Evolutionary conservation across 441 rosid genomes (phyloP).

Genomic region (Syzygium malaccense): DNA sequence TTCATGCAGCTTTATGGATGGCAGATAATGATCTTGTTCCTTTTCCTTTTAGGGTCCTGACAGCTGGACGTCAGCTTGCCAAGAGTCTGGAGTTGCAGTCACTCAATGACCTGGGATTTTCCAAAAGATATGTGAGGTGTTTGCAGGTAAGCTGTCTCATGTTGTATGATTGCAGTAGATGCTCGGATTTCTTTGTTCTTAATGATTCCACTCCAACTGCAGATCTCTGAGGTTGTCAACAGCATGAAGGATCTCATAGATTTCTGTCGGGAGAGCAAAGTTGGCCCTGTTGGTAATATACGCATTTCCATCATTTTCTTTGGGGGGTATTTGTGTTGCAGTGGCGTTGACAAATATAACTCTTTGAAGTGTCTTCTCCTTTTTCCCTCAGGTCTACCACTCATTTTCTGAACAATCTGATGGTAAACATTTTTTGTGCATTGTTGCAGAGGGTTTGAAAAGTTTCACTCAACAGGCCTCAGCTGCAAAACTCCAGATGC

Average conservation of each 20-base stretch:
- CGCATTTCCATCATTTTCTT: not conserved
- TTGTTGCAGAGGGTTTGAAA: conserved; percentile 80
- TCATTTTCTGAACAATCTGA: not conserved
- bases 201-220: conserved; percentile 5
- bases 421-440: not conserved
- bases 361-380: not conserved
- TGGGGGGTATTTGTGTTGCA: not conserved
- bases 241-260: conserved; percentile 98
- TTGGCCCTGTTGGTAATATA: conserved; percentile 80
- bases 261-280: conserved; percentile 74
- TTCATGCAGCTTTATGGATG: not conserved
- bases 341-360: not conserved
- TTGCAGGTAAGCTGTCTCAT: conserved; percentile 55
- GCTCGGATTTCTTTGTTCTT: not conserved
- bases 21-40: conserved; percentile 4
- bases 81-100: conserved; percentile 90
- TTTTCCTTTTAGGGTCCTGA: conserved; percentile 58
- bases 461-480: conserved; percentile 56
- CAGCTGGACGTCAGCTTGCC: conserved; percentile 88
- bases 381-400: not conserved
- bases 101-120: conserved; percentile 86
- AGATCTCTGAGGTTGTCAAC: conserved; percentile 98
- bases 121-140: conserved; percentile 95
- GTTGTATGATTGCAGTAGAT: not conserved
- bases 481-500: conserved; percentile 67